A percentile compares a stretch with the other conserved stretches of the same genome.
Evolutionary conservation across 768 basidiomycete species (phyloP).

Genomic region (Lentinula detonsa): DNA sequence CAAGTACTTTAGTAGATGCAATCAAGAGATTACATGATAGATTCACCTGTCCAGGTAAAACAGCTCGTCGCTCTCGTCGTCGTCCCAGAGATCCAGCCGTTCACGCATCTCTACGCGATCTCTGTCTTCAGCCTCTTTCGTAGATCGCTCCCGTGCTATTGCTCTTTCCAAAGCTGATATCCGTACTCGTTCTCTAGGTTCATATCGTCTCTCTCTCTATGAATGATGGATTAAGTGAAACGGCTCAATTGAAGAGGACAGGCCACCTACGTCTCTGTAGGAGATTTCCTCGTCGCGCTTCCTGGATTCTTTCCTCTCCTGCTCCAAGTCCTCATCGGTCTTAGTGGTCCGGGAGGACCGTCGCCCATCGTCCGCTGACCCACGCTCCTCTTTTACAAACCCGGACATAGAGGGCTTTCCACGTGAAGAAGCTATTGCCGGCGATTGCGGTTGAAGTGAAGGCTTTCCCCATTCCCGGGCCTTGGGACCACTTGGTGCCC

Average conservation of each 20-base stretch:
- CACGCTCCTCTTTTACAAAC: slow-evolving; percentile 65
- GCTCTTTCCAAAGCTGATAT: slow-evolving; percentile 73
- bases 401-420: slow-evolving; percentile 58
- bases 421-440: slow-evolving; percentile 53
- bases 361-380: slow-evolving; percentile 25
- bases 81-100: slow-evolving; percentile 84
- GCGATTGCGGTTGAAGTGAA: slow-evolving; percentile 35
- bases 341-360: slow-evolving; percentile 35
- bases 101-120: slow-evolving; percentile 77
- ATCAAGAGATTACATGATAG: background rate
- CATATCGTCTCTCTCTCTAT: slow-evolving; percentile 91
- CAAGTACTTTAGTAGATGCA: background rate
- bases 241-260: background rate
- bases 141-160: slow-evolving; percentile 63
- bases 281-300: slow-evolving; percentile 78
- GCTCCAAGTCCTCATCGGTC: slow-evolving; percentile 87
- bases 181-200: slow-evolving; percentile 80
- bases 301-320: slow-evolving; percentile 69
- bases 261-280: slow-evolving; percentile 71
- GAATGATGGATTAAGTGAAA: slow-evolving; percentile 6
- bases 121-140: slow-evolving; percentile 73
- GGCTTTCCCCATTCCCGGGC: slow-evolving; percentile 76
- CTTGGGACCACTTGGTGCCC: slow-evolving; percentile 68
- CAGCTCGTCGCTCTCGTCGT: slow-evolving; percentile 86
- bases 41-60: slow-evolving; percentile 89